Evolutionary conservation across 768 basidiomycete genomes (phyloP).

Genomic region (Boletus subparvulus): DNA sequence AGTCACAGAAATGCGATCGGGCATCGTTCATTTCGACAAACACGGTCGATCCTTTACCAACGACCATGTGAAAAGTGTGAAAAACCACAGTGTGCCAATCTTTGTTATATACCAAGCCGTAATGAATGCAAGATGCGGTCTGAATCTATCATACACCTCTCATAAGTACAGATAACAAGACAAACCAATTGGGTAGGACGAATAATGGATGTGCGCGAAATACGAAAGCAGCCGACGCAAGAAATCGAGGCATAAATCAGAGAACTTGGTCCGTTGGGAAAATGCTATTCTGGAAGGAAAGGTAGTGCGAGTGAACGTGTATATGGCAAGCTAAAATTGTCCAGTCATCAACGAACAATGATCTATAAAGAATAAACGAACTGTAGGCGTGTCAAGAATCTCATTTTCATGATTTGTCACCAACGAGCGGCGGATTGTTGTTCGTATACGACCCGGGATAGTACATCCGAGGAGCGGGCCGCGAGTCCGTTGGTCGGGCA

Average conservation of each 20-base stretch:
- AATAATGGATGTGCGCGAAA: constrained; percentile 16
- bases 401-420: constrained; percentile 25
- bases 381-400: background rate
- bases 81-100: background rate
- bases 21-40: constrained; percentile 15
- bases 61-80: background rate
- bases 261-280: constrained; percentile 25
- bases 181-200: background rate
- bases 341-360: constrained; percentile 8
- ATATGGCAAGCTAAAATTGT: constrained; percentile 9
- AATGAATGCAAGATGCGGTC: constrained; percentile 8
- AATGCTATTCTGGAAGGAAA: constrained; percentile 6
- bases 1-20: constrained; percentile 35
- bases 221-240: constrained; percentile 27
- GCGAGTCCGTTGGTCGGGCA: constrained; percentile 23
- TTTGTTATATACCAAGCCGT: constrained; percentile 4
- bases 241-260: constrained; percentile 31
- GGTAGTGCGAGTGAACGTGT: constrained; percentile 4
- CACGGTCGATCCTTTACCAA: constrained; percentile 22
- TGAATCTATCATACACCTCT: constrained; percentile 23
- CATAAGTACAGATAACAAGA: constrained; percentile 34
- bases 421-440: constrained; percentile 3
- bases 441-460: constrained; percentile 26
- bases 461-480: constrained; percentile 17
- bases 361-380: background rate